Evolutionary conservation across 805 yeast genomes (phyloP).

Genomic region (Yamadazyma olivae): DNA sequence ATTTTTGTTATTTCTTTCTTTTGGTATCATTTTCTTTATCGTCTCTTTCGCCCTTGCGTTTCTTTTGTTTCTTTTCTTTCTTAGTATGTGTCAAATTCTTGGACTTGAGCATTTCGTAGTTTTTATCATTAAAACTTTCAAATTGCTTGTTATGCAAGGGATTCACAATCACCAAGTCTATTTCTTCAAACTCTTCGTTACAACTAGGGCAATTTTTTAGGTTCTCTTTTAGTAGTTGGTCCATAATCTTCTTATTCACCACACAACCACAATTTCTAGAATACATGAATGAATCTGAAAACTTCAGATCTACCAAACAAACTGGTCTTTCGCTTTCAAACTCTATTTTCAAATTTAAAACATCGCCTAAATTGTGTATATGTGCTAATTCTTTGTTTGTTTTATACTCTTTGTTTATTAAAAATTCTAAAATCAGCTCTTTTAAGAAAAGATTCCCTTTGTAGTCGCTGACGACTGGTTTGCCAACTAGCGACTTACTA

Average conservation of each 20-base stretch:
- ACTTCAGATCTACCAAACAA: constrained; percentile 28
- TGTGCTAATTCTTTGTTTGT: constrained; percentile 15
- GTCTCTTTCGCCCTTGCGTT: background rate
- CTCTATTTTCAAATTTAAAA: constrained; percentile 20
- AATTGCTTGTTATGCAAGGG: constrained; percentile 15
- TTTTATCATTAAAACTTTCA: constrained; percentile 9
- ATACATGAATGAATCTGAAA: constrained; percentile 22
- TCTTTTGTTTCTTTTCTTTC: constrained; percentile 10
- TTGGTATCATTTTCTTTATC: constrained; percentile 1
- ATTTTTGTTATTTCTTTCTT: no score
- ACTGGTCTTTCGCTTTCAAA: constrained; percentile 19
- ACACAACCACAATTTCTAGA: constrained; percentile 41
- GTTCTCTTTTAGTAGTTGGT: constrained; percentile 13
- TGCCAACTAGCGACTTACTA: constrained; percentile 33
- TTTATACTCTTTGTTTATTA: constrained; percentile 37
- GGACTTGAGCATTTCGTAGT: constrained; percentile 9
- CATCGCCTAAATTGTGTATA: constrained; percentile 22
- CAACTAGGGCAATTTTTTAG: constrained; percentile 31
- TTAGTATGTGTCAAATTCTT: constrained; percentile 23
- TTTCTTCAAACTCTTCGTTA: constrained; percentile 16
- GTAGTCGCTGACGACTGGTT: constrained; percentile 65
- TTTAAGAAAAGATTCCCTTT: constrained; percentile 65
- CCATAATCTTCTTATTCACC: constrained; percentile 21
- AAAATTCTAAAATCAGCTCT: constrained; percentile 55
- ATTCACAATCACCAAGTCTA: constrained; percentile 32